Base-by-base conservation (phyloP, 352 stramenopile genomes). In the Pythium aristosporum region DNA sequence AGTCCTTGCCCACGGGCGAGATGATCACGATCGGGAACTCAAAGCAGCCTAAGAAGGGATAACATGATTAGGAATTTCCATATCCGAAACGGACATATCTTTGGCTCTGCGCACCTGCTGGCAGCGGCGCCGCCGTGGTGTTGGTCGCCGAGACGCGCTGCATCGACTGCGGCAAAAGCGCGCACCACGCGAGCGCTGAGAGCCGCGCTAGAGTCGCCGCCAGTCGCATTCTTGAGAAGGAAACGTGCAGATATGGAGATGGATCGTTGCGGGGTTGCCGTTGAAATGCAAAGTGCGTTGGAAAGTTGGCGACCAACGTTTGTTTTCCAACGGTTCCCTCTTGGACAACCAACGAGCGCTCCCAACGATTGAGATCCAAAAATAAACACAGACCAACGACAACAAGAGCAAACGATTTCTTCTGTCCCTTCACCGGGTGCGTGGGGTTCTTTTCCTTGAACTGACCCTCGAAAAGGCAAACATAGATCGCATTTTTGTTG, bases 1-100 rank as follows among this genome's bases (percentile, higher is more conserved):
- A 87, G 34, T 67, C 72, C 51, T 71, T 62, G 60, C 71, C 63
- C 46, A 78, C 41, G 20, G 82, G 73, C 64, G 80, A 84, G 54
- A 91, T 71, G 41, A 89, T 71, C 44, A 91, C 75, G 37, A 91
- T 69, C 2, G 82, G 82, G 54, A 91, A 65, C 56, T 89, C 82
- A 71, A 85, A 87, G 68, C 82, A 91, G 7, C 37, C 73, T 76
- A 81, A 43, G 21, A 46, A n/a, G 23, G 39, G 41, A 34, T 5
- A 41, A 13, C 5, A 25, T n/a, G 7, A 12, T 12, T 53, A n/a
- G 46, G 15, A 8, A 20, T 36, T 53, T 10, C 18, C 20, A 18
- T 12, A 20, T 28, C 23, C 50, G 21, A 9, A 10, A 20, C 13
- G 30, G 5, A 2, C 54, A 16, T 52, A 62, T 62, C 55, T 43